Percentiles rank a stretch among this genome's conserved stretches.
These are phyloP conservation scores for Sphagnum contortum DNA, from an alignment of 225 moss, liverwort and hornwort species.

Conservation along the genomic window DNA sequence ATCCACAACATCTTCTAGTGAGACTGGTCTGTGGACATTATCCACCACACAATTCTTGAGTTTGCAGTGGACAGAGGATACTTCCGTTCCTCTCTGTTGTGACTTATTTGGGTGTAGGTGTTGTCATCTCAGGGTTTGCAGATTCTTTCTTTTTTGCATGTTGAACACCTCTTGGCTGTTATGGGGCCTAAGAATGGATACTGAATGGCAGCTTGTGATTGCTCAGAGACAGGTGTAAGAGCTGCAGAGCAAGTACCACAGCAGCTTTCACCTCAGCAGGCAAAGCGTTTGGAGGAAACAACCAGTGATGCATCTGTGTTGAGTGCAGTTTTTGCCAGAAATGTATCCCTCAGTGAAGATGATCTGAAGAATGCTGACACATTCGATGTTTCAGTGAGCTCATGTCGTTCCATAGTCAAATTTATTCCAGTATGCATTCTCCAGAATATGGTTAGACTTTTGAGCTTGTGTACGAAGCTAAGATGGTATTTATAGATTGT, in stretches of 20 bases:
- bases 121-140: too few relatives aligned
- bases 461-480: too few relatives aligned
- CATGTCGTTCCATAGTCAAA: background rate
- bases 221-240: slow-evolving; percentile 32
- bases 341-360: slow-evolving; percentile 76
- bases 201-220: too few relatives aligned
- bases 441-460: too few relatives aligned
- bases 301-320: slow-evolving; percentile 39
- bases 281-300: slow-evolving; percentile 49
- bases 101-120: background rate
- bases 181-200: too few relatives aligned
- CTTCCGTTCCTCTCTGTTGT: background rate
- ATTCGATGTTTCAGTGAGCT: slow-evolving; percentile 78
- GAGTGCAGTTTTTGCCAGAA: slow-evolving; percentile 55
- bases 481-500: background rate
- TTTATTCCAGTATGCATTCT: too few relatives aligned
- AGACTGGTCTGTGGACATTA: slow-evolving; percentile 59
- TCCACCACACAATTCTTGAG: too few relatives aligned
- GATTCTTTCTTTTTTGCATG: too few relatives aligned
- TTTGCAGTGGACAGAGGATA: too few relatives aligned
- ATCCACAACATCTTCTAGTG: slow-evolving; percentile 52
- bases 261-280: slow-evolving; percentile 27
- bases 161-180: too few relatives aligned
- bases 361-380: slow-evolving; percentile 95
- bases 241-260: slow-evolving; percentile 41